Base-by-base conservation (phyloP, 495 filamentous ascomycete genomes). In the Xylaria bambusicola region DNA sequence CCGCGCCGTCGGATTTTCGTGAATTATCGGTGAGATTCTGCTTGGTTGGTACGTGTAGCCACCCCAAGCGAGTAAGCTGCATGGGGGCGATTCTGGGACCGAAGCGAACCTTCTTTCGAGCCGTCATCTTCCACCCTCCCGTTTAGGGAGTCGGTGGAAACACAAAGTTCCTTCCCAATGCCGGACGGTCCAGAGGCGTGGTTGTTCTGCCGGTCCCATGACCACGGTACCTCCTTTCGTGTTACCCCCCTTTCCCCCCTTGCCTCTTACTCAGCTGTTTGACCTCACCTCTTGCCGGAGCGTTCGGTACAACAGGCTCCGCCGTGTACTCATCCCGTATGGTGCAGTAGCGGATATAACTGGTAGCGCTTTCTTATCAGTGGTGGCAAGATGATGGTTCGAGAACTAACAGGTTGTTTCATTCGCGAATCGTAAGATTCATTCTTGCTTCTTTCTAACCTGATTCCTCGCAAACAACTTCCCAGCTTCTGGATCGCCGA, bases 161-260 rank as follows among this genome's bases (percentile, higher is more conserved):
- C 9, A 23, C 15, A 13, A 33, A 15, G 4, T 8, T 7, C 24
- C 31, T 40, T 15, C 54, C 36, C 42, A 42, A 51, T 48, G 46
- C 56, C 56, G 46, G 36, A 44, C n/a, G 5, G 5, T 5, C 21
- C 46, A 33, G n/a, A 33, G 26, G 56, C 35, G 46, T 51, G 46
- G 56, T 44, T 31, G 27, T 58, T 58, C 56, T 24, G 24, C 29
- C 47, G 36, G 26, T 58, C 56, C 56, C 48, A 51, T 58, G 56
- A 58, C 36, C 36, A 18, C 20, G 41, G 41, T 47, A 47, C 35
- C 41, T 41, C 41, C 53, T 40, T 18, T 21, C 41, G 41, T 56
- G 41, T 36, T 8, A 41, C 24, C 46, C 21, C 31, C 46, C 56
- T 24, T 33, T 10, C 33, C 44, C 13, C 35, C 38, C 38, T 29